Base-by-base conservation (phyloP, 73 alveolate genomes). In the Paramecium biaurelia region DNA sequence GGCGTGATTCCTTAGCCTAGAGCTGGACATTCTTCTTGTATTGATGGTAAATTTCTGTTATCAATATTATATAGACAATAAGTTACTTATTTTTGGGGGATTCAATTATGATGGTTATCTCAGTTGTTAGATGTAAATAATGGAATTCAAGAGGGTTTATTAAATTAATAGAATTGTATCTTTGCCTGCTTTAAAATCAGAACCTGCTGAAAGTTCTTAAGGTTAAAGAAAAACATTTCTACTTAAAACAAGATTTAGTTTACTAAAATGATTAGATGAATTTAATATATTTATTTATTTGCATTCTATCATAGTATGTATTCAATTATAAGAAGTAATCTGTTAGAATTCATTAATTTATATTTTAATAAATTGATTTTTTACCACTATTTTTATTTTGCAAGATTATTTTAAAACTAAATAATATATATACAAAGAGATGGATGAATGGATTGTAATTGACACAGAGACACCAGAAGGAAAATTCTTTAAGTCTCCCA, bases 11-110 rank as follows among this genome's bases (percentile, higher is more conserved):
- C 90, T 8, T 24, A 79, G 7, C 41, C 63, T 6, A 41, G 90
- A 14, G 90, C 90, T 20, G 90, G 90, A 1, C 90, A 79, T 43
- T 38, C 76, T 8, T 23, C 76, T 79, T 79, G 90, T 14, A 20
- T 79, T 37, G 57, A 28, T 34, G 87, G 87, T 74, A 74, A n/a
- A 11, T 34, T 28, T n/a, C n/a, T n/a, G 0, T 4, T 15, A 34
- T 53, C 14, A 18, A n/a, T 15, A 37, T 74, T 6, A 74, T 34
- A 6, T 79, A 45, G 90, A 18, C 9, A 42, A 79, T 47, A 42
- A 47, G 7, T 43, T 79, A 47, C 42, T 79, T 2, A 79, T 79
- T 5, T 79, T 38, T 79, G 90, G 90, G 2, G 90, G 90, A 18
- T 79, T 79, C 49, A 79, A 79, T 10, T 79, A 38, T 37, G 72